These are phyloP conservation scores for Myxozyma geophila DNA, from an alignment of 805 yeast genomes.

Conservation along the genomic window DNA sequence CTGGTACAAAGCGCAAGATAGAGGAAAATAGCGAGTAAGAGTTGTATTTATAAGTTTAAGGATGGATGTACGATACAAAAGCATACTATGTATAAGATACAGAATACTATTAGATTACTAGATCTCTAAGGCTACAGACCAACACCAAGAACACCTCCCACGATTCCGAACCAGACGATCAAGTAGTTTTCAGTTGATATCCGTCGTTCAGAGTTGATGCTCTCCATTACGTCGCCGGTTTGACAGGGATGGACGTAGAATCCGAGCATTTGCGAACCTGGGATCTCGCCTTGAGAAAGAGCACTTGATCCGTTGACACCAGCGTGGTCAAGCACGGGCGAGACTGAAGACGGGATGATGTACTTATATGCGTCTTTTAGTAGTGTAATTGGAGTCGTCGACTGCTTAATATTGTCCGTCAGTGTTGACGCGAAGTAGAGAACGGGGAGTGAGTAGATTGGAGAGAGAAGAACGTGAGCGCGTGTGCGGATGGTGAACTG, in stretches of 20 bases:
- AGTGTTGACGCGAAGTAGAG: slow-evolving; percentile 26
- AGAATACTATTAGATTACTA: slow-evolving; percentile 3
- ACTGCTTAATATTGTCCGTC: slow-evolving; percentile 14
- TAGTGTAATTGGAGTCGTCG: slow-evolving; percentile 9
- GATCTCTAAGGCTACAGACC: neutral
- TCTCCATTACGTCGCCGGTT: slow-evolving; percentile 30
- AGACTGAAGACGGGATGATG: neutral
- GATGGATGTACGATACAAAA: slow-evolving; percentile 16
- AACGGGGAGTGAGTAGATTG: slow-evolving; percentile 23
- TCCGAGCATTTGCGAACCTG: slow-evolving; percentile 14
- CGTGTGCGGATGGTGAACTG: neutral
- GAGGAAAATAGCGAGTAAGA: slow-evolving; percentile 23
- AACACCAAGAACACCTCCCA: slow-evolving; percentile 28
- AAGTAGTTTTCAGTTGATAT: slow-evolving; percentile 23
- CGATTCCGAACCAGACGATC: slow-evolving; percentile 29
- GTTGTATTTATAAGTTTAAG: neutral
- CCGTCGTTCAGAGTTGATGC: slow-evolving; percentile 9
- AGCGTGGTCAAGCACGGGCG: neutral
- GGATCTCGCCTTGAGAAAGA: slow-evolving; percentile 33
- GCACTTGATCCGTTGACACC: slow-evolving; percentile 11
- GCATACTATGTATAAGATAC: slow-evolving; percentile 2
- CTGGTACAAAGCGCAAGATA: slow-evolving; percentile 22
- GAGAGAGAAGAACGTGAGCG: slow-evolving; percentile 23
- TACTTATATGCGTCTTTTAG: slow-evolving; percentile 20
- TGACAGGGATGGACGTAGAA: slow-evolving; percentile 36